Percentiles rank a stretch among this genome's conserved stretches.
phyloP scores from a whole-genome alignment of 73 alveolate species.

The Paramecium biaurelia region DNA sequence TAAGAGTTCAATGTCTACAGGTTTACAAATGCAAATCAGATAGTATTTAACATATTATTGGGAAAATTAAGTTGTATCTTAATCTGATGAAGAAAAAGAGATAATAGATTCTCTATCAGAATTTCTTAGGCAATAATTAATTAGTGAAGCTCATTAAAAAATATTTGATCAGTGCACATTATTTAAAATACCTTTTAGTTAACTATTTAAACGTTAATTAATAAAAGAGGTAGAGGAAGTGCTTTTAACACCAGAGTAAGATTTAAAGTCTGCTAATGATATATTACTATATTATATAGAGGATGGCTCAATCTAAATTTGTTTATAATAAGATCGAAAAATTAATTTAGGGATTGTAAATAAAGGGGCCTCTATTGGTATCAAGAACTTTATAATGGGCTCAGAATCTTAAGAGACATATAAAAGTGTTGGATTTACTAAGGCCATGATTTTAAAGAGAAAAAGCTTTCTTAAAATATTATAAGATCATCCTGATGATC shows the following conservation, averaged over 20 bases:
- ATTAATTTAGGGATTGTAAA: neutral
- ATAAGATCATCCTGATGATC: conserved; percentile 30
- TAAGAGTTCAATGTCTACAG: conserved; percentile 62
- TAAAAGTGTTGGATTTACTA: conserved; percentile 53
- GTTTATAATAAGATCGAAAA: neutral
- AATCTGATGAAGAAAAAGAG: conserved; percentile 21
- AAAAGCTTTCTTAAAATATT: neutral
- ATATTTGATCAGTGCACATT: conserved; percentile 27
- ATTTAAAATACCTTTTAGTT: conserved; percentile 19
- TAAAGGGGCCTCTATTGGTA: conserved; percentile 15
- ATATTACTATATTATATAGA: conserved; percentile 29
- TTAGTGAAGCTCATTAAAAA: conserved; percentile 39
- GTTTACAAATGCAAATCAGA: conserved; percentile 61
- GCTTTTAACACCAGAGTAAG: conserved; percentile 40
- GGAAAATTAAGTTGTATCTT: neutral
- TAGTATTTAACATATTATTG: conserved; percentile 73
- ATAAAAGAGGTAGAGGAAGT: neutral
- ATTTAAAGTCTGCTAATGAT: neutral
- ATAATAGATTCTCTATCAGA: conserved; percentile 34
- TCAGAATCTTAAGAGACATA: neutral
- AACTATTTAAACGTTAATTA: neutral
- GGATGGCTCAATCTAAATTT: conserved; percentile 19
- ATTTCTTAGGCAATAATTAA: neutral
- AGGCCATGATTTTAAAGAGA: conserved; percentile 10
- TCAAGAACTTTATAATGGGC: conserved; percentile 7